These are phyloP conservation scores for Actinomucor elegans DNA, from an alignment of 371 early-diverging fungal genomes.

Conservation along the genomic window DNA sequence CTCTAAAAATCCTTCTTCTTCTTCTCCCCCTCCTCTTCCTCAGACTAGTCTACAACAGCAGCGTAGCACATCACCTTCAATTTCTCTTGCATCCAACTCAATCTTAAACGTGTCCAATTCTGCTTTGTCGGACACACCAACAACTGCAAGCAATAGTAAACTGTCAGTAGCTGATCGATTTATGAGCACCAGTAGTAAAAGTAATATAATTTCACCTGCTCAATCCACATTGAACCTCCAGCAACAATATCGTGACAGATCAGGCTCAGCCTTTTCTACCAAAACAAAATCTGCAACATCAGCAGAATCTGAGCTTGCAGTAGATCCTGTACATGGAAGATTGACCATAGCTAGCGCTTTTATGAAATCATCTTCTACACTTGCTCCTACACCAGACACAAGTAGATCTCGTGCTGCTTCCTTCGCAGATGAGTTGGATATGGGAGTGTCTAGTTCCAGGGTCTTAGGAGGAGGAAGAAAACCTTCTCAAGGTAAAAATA, in stretches of 20 bases:
- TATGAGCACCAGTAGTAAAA: constrained; percentile 18
- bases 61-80: constrained; percentile 1
- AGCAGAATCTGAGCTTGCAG: neutral
- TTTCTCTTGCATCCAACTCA: neutral
- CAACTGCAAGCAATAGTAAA: neutral
- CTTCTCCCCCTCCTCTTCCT: neutral
- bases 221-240: constrained; percentile 5
- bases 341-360: constrained; percentile 39
- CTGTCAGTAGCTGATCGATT: constrained; percentile 39
- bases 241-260: constrained; percentile 11
- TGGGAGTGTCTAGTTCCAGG: neutral
- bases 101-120: constrained; percentile 10
- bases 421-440: constrained; percentile 17
- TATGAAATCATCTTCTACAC: constrained; percentile 17
- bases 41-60: no score
- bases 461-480: no score
- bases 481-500: constrained; percentile 1
- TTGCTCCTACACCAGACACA: neutral
- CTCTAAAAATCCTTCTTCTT: neutral
- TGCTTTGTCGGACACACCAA: neutral
- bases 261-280: constrained; percentile 12
- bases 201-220: neutral
- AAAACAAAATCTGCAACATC: constrained; percentile 3
- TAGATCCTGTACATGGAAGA: constrained; percentile 23
- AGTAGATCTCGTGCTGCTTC: constrained; percentile 15